Percentiles rank a stretch among this genome's conserved stretches.
Conservation (phyloP, 2,329 filamentous ascomycete genomes). For the Hypoxylon sp. region DNA sequence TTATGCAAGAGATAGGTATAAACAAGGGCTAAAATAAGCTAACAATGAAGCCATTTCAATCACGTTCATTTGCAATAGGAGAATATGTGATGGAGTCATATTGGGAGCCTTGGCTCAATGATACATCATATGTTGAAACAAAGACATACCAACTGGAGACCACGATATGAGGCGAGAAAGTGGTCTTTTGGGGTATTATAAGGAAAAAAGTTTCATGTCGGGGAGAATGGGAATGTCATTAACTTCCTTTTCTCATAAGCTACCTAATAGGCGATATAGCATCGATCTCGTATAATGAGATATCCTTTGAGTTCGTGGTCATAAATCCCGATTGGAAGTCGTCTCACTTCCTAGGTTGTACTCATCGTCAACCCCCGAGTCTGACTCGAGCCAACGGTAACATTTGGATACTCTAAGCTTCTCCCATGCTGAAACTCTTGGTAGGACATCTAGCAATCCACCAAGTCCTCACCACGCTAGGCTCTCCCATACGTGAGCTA, state of each 20-base stretch:
- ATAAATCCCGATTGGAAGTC: neutral
- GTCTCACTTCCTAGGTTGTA: neutral
- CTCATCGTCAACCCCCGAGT: neutral
- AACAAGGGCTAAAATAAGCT: no score
- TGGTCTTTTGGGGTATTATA: no score
- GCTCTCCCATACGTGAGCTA: neutral
- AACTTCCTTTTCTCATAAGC: slow-evolving; percentile 9
- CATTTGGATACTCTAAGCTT: neutral
- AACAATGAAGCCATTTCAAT: no score
- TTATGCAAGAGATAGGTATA: no score
- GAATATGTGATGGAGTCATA: no score
- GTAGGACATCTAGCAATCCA: neutral
- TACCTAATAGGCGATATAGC: neutral
- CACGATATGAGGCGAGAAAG: no score
- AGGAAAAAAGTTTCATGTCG: neutral
- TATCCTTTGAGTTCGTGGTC: neutral
- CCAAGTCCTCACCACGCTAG: neutral
- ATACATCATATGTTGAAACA: no score
- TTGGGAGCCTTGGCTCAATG: no score
- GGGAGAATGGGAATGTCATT: neutral
- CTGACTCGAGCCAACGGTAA: neutral
- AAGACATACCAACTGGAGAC: no score
- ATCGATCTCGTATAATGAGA: neutral
- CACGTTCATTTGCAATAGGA: no score
- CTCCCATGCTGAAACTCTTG: neutral